A percentile compares a stretch with the other conserved stretches of the same genome.
Evolutionary conservation across 2,329 filamentous ascomycete species (phyloP).

Genomic region (Xylariales sp.): DNA sequence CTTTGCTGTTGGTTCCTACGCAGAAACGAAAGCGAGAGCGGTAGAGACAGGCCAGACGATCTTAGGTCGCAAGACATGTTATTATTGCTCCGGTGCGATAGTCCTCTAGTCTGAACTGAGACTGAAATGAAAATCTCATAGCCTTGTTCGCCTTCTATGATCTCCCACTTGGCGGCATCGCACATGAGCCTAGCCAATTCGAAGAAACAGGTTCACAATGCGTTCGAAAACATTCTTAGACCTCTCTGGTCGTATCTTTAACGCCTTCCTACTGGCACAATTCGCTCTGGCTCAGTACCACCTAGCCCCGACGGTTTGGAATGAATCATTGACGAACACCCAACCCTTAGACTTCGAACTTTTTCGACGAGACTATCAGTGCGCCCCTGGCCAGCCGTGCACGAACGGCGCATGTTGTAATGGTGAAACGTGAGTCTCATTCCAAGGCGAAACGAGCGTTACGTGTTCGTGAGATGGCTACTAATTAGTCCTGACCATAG

Average conservation of each 20-base stretch:
- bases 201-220: constrained; percentile 10
- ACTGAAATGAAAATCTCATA: constrained; percentile 9
- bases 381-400: constrained; percentile 14
- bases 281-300: constrained; percentile 16
- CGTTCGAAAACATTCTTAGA: constrained; percentile 1
- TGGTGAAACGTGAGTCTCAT: constrained; percentile 20
- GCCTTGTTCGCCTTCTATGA: constrained; percentile 13
- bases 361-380: constrained; percentile 26
- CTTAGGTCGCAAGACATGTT: constrained; percentile 2
- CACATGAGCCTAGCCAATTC: constrained; percentile 1
- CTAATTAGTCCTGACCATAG: constrained; percentile 2
- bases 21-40: constrained; percentile 8
- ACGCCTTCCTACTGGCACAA: neutral
- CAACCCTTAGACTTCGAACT: constrained; percentile 19
- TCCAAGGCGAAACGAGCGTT: constrained; percentile 6
- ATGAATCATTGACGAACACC: constrained; percentile 18
- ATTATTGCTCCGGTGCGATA: neutral
- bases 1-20: constrained; percentile 12
- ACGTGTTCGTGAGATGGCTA: constrained; percentile 6
- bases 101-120: constrained; percentile 5
- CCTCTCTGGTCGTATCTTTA: constrained; percentile 16
- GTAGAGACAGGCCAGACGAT: constrained; percentile 10
- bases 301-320: constrained; percentile 20
- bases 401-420: constrained; percentile 22
- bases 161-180: constrained; percentile 2